Conservation (phyloP, 2,329 filamentous ascomycete genomes). For the Phialophora tarda region DNA sequence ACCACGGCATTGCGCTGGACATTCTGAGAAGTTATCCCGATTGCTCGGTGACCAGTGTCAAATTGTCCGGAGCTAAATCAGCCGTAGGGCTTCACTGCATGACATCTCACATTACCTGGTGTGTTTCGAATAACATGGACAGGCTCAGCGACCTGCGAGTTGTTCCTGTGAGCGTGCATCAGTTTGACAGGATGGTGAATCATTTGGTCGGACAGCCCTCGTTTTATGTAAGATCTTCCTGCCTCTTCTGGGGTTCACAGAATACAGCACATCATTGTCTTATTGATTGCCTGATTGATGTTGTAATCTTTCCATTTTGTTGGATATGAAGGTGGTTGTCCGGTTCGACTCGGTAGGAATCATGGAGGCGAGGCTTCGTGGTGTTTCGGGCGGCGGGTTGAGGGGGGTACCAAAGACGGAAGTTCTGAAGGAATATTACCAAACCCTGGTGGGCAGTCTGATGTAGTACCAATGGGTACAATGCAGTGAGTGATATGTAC, state of each 20-base stretch:
- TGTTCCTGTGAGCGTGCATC: not conserved
- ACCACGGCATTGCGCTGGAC: no score
- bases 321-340: not conserved
- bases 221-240: not conserved
- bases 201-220: no score
- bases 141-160: not conserved
- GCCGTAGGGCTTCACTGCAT: no score
- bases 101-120: not conserved
- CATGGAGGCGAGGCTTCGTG: not conserved
- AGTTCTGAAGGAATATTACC: not conserved
- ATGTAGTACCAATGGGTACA: not conserved
- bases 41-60: no score
- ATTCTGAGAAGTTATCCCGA: no score
- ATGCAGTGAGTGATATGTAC: not conserved
- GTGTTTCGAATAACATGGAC: not conserved
- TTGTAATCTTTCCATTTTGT: not conserved
- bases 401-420: not conserved
- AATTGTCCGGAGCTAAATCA: no score
- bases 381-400: not conserved
- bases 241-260: no score
- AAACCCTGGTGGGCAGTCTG: not conserved
- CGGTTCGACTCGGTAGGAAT: not conserved
- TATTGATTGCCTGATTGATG: not conserved
- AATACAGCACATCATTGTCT: not conserved
- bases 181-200: not conserved